Evolutionary conservation across 2,329 filamentous ascomycete species (phyloP).

Genomic region (Paraphaeosphaeria sporulosa): DNA sequence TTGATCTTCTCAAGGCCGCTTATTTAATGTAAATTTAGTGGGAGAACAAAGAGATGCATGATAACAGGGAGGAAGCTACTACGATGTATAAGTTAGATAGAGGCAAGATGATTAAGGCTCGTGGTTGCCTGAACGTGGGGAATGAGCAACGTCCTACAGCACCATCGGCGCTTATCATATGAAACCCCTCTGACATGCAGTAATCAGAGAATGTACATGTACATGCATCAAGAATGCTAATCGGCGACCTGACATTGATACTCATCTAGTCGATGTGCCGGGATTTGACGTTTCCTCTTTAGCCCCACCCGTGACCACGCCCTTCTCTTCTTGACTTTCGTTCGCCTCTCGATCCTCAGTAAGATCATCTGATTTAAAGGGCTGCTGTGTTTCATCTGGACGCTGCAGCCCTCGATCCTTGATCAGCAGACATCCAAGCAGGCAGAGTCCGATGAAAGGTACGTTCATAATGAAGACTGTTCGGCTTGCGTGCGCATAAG

Average conservation of each 20-base stretch:
- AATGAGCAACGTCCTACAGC: too few species aligned
- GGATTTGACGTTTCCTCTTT: not conserved
- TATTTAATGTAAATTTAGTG: not conserved
- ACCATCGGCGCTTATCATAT: not conserved
- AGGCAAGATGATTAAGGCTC: not conserved
- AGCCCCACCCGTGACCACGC: not conserved
- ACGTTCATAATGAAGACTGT: constrained; percentile 66
- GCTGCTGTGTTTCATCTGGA: constrained; percentile 24
- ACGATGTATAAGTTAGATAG: too few species aligned
- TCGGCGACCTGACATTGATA: not conserved
- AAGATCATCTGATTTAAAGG: not conserved
- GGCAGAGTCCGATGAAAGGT: constrained; percentile 60
- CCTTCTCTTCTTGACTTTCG: not conserved
- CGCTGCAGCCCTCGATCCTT: constrained; percentile 55
- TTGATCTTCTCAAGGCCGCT: not conserved
- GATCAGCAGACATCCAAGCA: constrained; percentile 61
- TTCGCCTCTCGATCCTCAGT: not conserved
- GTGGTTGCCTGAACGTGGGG: not conserved
- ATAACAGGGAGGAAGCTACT: too few species aligned
- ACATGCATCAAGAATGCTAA: not conserved
- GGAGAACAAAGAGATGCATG: not conserved
- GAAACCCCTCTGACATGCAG: not conserved
- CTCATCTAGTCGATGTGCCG: not conserved
- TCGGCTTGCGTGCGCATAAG: constrained; percentile 63
- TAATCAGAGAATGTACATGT: not conserved